Evolutionary conservation across 257 asterid species (phyloP).

Genomic region (Plectranthus barbatus): DNA sequence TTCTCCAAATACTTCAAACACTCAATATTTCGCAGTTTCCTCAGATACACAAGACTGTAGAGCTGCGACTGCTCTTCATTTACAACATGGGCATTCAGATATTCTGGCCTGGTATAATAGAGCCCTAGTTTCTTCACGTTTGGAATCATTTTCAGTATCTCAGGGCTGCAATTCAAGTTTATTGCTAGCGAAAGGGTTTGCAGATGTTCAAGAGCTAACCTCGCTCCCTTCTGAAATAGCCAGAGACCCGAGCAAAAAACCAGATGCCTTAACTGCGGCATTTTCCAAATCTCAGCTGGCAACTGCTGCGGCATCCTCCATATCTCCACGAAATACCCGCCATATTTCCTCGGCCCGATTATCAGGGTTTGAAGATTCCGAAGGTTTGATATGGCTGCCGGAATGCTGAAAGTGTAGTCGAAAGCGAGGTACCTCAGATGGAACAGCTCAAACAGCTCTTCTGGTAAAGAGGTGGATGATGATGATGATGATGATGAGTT

Average conservation of each 20-base stretch:
- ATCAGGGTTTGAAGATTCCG: slow-evolving; percentile 9
- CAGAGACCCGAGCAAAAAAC: not conserved
- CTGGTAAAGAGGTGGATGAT: not conserved
- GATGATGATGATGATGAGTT: too few species aligned
- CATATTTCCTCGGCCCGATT: not conserved
- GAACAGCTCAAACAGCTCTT: slow-evolving; percentile 1
- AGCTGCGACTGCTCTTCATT: not conserved
- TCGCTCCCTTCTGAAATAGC: not conserved
- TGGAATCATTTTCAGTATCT: not conserved
- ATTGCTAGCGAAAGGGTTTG: not conserved
- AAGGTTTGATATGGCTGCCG: slow-evolving; percentile 1
- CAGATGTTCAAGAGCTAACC: not conserved
- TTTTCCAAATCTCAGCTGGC: not conserved
- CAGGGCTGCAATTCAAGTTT: not conserved
- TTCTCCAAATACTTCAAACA: not conserved
- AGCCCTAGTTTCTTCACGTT: not conserved
- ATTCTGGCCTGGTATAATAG: not conserved
- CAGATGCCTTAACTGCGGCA: slow-evolving; percentile 5
- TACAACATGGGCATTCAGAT: not conserved
- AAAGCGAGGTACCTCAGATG: slow-evolving; percentile 4
- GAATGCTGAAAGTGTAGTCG: not conserved
- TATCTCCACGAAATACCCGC: not conserved
- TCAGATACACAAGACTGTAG: not conserved
- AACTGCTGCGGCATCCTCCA: slow-evolving; percentile 1
- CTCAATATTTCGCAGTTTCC: not conserved